phyloP scores from a whole-genome alignment of 805 yeast genomes.

The Cyberlindnera misumaiensis region DNA sequence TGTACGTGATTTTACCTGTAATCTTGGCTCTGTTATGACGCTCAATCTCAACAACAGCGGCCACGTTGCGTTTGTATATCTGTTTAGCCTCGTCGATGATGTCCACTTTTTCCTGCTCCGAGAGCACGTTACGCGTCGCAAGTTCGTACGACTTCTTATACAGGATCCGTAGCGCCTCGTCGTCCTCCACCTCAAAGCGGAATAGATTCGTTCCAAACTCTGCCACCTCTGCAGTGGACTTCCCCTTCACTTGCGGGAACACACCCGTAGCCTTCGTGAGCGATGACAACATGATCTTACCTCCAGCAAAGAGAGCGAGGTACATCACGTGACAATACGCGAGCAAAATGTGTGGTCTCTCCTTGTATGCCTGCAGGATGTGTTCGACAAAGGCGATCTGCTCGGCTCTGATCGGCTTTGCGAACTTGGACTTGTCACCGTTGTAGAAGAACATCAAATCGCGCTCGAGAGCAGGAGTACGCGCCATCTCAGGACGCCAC shows the following conservation, averaged over 20 bases:
- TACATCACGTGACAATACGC: constrained; percentile 86
- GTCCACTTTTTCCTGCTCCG: constrained; percentile 64
- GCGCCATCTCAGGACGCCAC: constrained; percentile 65
- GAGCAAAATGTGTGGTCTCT: constrained; percentile 62
- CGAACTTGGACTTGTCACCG: constrained; percentile 47
- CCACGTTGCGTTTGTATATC: constrained; percentile 57
- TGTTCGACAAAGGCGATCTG: constrained; percentile 60
- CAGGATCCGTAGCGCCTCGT: constrained; percentile 51
- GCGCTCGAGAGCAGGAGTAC: constrained; percentile 47
- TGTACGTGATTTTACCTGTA: constrained; percentile 47
- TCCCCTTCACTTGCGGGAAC: constrained; percentile 68
- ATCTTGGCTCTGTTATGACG: constrained; percentile 53
- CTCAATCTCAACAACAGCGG: constrained; percentile 61
- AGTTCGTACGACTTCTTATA: constrained; percentile 77
- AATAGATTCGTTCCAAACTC: constrained; percentile 63
- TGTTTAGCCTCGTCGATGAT: constrained; percentile 61
- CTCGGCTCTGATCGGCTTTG: constrained; percentile 47
- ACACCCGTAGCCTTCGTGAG: constrained; percentile 60
- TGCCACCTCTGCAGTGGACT: constrained; percentile 56
- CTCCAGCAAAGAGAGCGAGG: constrained; percentile 83
- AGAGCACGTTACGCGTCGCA: constrained; percentile 61
- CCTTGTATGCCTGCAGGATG: constrained; percentile 44
- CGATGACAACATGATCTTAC: constrained; percentile 62
- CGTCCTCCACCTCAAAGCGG: constrained; percentile 63
- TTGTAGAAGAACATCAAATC: constrained; percentile 67